phyloP scores from a whole-genome alignment of 257 asterid species.

The Primulina eburnea region DNA sequence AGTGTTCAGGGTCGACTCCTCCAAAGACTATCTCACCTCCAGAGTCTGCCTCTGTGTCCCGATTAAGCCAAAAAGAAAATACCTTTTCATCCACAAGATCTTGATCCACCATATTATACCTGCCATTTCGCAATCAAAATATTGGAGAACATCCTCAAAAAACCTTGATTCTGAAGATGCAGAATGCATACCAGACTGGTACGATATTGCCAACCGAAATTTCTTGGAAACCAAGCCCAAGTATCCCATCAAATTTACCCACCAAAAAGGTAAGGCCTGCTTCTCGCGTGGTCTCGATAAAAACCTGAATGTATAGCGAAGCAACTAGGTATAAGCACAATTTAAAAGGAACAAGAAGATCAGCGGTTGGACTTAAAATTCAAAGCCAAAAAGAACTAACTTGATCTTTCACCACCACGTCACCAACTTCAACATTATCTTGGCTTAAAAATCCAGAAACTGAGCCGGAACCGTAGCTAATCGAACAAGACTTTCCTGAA shows the following conservation, averaged over 20 bases:
- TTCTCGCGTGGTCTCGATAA: constrained; percentile 80
- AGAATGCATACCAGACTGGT: constrained; percentile 70
- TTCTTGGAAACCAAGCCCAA: constrained; percentile 97
- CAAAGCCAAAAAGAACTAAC: constrained; percentile 37
- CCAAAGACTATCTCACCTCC: constrained; percentile 93
- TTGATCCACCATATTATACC: constrained; percentile 86
- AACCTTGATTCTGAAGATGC: neutral
- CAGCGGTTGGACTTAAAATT: neutral
- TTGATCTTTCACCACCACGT: constrained; percentile 78
- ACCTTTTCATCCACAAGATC: constrained; percentile 69
- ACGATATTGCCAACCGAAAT: constrained; percentile 73
- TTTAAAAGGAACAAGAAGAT: neutral
- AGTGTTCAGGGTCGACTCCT: constrained; percentile 75
- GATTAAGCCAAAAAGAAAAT: constrained; percentile 86
- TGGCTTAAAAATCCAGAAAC: constrained; percentile 84
- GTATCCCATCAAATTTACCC: constrained; percentile 83
- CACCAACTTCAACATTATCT: constrained; percentile 88
- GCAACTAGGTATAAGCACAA: neutral
- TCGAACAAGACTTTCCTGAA: constrained; percentile 67
- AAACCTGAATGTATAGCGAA: constrained; percentile 44
- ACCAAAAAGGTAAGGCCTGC: constrained; percentile 73
- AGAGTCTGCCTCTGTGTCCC: constrained; percentile 58
- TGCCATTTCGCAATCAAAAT: constrained; percentile 25
- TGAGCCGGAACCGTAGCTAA: constrained; percentile 82
- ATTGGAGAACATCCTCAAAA: neutral